Percentiles rank a stretch among this genome's conserved stretches.
Evolutionary conservation across 495 filamentous ascomycete genomes (phyloP).

Genomic region (Glonium stellatum): DNA sequence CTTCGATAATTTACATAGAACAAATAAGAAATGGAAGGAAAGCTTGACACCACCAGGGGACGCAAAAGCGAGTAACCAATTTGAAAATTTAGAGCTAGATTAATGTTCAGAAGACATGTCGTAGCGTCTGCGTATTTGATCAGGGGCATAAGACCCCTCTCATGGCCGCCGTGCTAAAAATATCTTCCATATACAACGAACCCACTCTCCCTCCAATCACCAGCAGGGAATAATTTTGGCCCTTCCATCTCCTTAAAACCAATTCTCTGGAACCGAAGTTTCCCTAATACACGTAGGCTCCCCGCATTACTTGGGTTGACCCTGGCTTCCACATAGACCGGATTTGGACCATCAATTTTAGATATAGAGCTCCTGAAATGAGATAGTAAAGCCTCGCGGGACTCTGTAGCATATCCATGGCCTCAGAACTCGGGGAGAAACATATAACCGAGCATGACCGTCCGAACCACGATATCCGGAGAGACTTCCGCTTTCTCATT

Average conservation of each 20-base stretch:
- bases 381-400: neutral
- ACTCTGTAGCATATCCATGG: neutral
- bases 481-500: neutral
- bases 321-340: neutral
- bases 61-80: too few species aligned
- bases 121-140: too few species aligned
- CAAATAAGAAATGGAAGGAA: too few species aligned
- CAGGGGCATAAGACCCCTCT: too few species aligned
- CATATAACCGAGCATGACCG: neutral
- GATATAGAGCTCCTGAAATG: neutral
- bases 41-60: too few species aligned
- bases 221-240: neutral
- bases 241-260: neutral
- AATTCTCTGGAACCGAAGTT: neutral
- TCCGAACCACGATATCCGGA: neutral
- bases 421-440: neutral
- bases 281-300: neutral
- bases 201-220: neutral
- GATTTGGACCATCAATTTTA: neutral
- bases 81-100: too few species aligned
- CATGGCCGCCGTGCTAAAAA: neutral
- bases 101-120: too few species aligned
- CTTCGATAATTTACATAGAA: too few species aligned
- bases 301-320: neutral
- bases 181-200: neutral